Base-by-base conservation (phyloP, 2,329 filamentous ascomycete genomes). In the Paradendryphiella salina region DNA sequence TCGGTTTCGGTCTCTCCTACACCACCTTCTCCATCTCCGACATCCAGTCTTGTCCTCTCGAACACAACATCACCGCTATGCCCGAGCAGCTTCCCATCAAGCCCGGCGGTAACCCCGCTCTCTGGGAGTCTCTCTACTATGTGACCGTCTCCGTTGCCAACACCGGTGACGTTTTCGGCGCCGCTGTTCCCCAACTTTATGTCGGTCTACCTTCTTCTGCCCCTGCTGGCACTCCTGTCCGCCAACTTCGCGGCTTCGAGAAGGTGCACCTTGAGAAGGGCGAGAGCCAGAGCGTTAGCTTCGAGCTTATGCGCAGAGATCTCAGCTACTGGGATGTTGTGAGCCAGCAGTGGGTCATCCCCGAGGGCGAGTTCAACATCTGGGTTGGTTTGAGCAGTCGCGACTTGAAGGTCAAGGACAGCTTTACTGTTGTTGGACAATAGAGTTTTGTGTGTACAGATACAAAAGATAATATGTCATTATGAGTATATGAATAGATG, bases 261-360 rank as follows among this genome's bases (percentile, higher is more conserved):
- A 84, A 83, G 71, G 64, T 80, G 1, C 64, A 67, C 20, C 68
- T 84, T 1, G 61, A 68, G n/a, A 57, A 73, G 0, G 89, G 89
- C 15, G 74, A 83, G 71, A 83, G 80, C 39, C 78, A 77, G n/a
- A 82, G 79, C 3, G 94, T 94, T 74, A 77, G 72, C 0, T 85
- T 83, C 1, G 80, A 84, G 23, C 73, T 96, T 43, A 90, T 85
- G 17, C 81, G 92, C 29, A 84, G 90, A 48, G 92, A 96, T 67
- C 61, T 96, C 53, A 90, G 87, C 71, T 94, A 90, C 76, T 96
- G 92, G 92, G 89, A 96, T 60, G 76, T 83, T 1, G 78, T 70
- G 0, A 71, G 75, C 15, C 90, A 96, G 79, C 85, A 96, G 76
- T 96, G 92, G 91, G 81, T 90, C 21, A 71, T 66, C 57, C 71